Evolutionary conservation across 495 filamentous ascomycete genomes (phyloP), one percentile per base, ranked within the genome.

Genomic region (Daldinia concentrica): DNA sequence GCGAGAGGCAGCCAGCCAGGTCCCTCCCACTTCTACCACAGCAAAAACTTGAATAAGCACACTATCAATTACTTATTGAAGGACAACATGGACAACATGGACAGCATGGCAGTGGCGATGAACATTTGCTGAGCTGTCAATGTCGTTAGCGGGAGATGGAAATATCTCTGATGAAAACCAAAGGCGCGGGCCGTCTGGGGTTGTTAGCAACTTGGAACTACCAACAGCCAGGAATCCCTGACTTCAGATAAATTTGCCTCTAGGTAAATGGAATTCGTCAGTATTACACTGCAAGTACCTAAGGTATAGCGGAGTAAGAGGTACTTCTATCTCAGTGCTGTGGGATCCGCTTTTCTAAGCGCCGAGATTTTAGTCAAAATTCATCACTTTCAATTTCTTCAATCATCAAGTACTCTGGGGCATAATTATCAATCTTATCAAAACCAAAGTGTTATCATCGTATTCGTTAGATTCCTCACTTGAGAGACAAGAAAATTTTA

Each of bases 91-190:
- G n/a, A n/a, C n/a, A n/a, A n/a, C n/a, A n/a, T n/a, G 24, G 71
- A 73, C 71, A 73, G 62, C 71, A 34, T 66, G 66, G 62, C 66
- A 73, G 71, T 73, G 71, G 66, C 71, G 62, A 57, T 69, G 71
- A 66, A 37, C 12, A 24, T 57, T 17, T 36, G 15, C 17, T 39
- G 32, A 37, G 55, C 4, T 58, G 32, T 58, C 27, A 54, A 30
- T 54, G 5, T 5, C 30, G 50, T 30, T 54, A 54, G 50, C 50
- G 26, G 50, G 50, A 54, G 50, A 24, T 29, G 17, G 50, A 29
- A 30, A 54, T 54, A 54, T 30, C 9, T 54, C 14, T 54, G 57
- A 52, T 58, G 58, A 52, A 69, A 69, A 43, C 54, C 43, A 50
- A 73, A 66, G 71, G 71, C 30, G 66, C 71, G 71, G 71, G 57